Evolutionary conservation across 768 basidiomycete species (phyloP), one percentile per base, ranked within the genome.

Genomic region (Tylopilus intermedius): DNA sequence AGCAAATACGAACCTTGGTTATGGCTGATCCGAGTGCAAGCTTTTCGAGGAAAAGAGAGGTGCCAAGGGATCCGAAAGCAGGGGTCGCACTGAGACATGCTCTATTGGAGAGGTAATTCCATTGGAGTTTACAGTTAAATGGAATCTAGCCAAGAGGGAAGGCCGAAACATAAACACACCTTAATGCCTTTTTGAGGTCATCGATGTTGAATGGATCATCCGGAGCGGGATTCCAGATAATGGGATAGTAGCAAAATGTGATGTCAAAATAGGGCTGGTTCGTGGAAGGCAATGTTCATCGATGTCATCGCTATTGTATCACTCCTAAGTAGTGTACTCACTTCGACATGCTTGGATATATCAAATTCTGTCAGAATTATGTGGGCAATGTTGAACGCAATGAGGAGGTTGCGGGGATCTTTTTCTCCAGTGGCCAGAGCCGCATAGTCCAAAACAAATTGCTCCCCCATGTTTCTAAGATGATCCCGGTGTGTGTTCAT

Each of bases 191-290:
- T 61, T 88, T 87, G 21, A 99, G 78, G 64, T 98, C 90, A 30
- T 94, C 90, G 0, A 89, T 76, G 3, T 86, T 88, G 54, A 99
- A 94, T 15, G 92, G 93, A 64, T 98, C 94, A 59, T 93, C 86
- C 1, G 92, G 88, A 15, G 94, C 92, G 8, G 95, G 93, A 53
- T 88, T 80, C 73, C 96, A 99, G 0, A 93, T 91, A 51, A 99
- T 98, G 0, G 96, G 96, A 72, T 97, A 99, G 68, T 99, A 99
- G 68, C 96, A 98, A 68, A 94, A 98, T 0, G 86, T 89, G 65
- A 97, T 85, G 62, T 97, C 91, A 72, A 95, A 98, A 45, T 98
- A 74, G 47, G 86, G 81, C 93, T 97, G 59, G 6, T 29, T 18
- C 42, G n/a, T 37, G 35, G 26, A 39, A 50, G 15, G 27, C 13